These are phyloP conservation scores for Penicillium digitatum DNA, from an alignment of 2,329 filamentous ascomycete species.

Conservation along the genomic window DNA sequence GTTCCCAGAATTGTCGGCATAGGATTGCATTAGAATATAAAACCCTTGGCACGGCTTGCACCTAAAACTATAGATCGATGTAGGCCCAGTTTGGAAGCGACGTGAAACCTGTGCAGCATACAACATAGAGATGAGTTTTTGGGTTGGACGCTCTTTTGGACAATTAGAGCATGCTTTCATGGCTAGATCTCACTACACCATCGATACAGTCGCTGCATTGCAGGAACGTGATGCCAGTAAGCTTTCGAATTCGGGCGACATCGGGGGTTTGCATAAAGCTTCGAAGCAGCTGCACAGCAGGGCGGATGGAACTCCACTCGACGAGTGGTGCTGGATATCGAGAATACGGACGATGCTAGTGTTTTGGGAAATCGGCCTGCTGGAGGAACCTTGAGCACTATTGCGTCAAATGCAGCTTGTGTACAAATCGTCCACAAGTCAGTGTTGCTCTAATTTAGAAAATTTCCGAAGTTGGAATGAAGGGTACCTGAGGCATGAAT, in stretches of 20 bases:
- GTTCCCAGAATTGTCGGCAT: conserved; percentile 31
- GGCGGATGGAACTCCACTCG: conserved; percentile 1
- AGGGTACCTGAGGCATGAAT: not conserved
- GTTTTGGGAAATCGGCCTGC: not conserved
- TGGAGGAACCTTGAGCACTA: not conserved
- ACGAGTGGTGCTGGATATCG: not conserved
- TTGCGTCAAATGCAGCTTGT: not conserved
- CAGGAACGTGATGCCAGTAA: not conserved
- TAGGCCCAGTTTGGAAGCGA: conserved; percentile 44
- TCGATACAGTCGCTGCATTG: conserved; percentile 6
- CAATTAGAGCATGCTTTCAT: conserved; percentile 34
- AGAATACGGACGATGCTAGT: not conserved
- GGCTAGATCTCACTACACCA: conserved; percentile 4
- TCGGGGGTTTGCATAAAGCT: too few species aligned
- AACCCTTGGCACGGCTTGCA: conserved; percentile 42
- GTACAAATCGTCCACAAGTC: not conserved
- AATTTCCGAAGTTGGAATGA: not conserved
- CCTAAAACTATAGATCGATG: conserved; percentile 42
- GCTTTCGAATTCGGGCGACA: not conserved
- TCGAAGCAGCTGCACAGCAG: conserved; percentile 1
- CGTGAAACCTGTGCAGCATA: conserved; percentile 48
- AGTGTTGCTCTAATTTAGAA: too few species aligned
- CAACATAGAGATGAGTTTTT: too few species aligned
- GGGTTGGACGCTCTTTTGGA: conserved; percentile 44
- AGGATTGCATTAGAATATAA: conserved; percentile 28